A percentile compares a stretch with the other conserved stretches of the same genome.
phyloP scores from a whole-genome alignment of 2,329 filamentous ascomycete genomes.

The Colletotrichum tanaceti region DNA sequence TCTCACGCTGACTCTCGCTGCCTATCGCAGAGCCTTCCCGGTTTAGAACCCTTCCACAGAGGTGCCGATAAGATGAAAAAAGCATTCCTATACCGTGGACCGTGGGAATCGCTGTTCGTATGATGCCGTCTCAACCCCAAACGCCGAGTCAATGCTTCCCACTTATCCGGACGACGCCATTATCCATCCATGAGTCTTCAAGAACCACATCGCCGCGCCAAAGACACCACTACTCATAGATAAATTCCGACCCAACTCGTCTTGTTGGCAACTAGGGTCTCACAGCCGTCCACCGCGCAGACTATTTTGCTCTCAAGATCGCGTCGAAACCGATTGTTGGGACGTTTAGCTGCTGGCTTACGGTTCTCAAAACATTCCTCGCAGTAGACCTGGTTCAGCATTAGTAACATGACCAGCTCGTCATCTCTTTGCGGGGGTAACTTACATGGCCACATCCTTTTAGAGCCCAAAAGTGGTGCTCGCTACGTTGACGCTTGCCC shows the following conservation, averaged over 20 bases:
- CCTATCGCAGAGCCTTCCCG: neutral
- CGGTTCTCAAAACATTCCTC: conserved; percentile 70
- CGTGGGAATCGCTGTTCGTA: conserved; percentile 30
- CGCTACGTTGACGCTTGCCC: conserved; percentile 64
- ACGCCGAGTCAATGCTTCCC: conserved; percentile 40
- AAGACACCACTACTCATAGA: conserved; percentile 50
- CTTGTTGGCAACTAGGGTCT: conserved; percentile 65
- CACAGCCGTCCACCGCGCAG: conserved; percentile 69
- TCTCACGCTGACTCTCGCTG: conserved; percentile 1
- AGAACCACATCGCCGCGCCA: conserved; percentile 55
- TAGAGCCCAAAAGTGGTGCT: conserved; percentile 92
- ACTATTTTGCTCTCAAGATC: conserved; percentile 50
- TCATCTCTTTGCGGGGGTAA: conserved; percentile 29
- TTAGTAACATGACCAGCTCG: conserved; percentile 47
- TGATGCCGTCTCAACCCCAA: conserved; percentile 23
- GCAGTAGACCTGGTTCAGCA: conserved; percentile 67
- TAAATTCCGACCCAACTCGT: conserved; percentile 72
- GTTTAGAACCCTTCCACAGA: conserved; percentile 3
- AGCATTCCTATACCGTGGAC: conserved; percentile 34
- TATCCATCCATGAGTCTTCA: conserved; percentile 45
- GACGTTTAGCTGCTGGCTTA: conserved; percentile 52
- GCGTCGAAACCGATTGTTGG: conserved; percentile 37
- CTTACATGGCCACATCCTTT: conserved; percentile 92
- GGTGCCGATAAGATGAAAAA: neutral
- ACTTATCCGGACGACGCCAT: conserved; percentile 30